phyloP scores from a whole-genome alignment of 2,329 filamentous ascomycete species.

The Fusarium papillatum region DNA sequence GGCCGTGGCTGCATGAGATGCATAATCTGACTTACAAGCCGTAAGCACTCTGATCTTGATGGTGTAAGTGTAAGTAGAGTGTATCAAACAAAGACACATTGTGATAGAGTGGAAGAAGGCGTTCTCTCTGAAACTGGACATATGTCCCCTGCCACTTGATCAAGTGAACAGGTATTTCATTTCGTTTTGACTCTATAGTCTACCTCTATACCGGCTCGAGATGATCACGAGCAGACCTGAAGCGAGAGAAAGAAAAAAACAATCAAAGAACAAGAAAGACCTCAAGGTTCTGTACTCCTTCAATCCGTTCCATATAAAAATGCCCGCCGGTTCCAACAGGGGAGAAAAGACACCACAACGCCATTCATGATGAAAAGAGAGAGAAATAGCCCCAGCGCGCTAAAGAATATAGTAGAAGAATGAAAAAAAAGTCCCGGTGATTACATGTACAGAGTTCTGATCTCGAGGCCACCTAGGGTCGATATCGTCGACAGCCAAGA shows the following conservation, averaged over 20 bases:
- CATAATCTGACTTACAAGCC: constrained; percentile 4
- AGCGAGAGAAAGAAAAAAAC: constrained; percentile 19
- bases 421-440: constrained; percentile 12
- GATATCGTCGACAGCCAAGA: no score
- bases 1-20: not conserved
- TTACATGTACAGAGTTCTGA: constrained; percentile 32
- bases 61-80: not conserved
- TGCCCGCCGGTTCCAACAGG: constrained; percentile 22
- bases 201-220: constrained; percentile 36
- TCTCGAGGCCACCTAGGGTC: not conserved
- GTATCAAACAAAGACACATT: not conserved
- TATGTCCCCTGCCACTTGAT: not conserved
- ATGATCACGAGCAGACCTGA: constrained; percentile 2
- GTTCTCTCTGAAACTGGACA: constrained; percentile 6
- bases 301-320: constrained; percentile 37
- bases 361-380: constrained; percentile 44
- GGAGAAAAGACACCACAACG: constrained; percentile 44
- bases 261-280: constrained; percentile 18
- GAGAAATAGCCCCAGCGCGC: constrained; percentile 37
- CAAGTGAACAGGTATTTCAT: constrained; percentile 7
- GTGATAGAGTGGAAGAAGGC: not conserved
- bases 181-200: constrained; percentile 21
- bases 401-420: constrained; percentile 31
- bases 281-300: constrained; percentile 43
- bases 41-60: not conserved